These are phyloP conservation scores for Acanthamoeba pearcei DNA, from an alignment of 208 protist species.

Conservation along the genomic window DNA sequence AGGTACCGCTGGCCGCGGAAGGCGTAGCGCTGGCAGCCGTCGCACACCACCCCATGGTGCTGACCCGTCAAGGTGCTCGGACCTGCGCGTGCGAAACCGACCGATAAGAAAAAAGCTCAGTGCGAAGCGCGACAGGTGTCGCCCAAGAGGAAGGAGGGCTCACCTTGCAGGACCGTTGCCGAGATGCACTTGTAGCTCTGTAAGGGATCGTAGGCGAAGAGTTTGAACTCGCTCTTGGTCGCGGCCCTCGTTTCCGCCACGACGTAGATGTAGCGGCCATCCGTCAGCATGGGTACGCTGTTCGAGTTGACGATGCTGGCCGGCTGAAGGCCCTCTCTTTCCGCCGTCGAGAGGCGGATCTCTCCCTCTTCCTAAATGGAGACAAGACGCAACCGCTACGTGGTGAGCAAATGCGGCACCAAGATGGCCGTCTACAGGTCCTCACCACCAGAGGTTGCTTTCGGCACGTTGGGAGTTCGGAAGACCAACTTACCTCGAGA, in stretches of 20 bases:
- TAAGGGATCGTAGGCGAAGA: slow-evolving; percentile 51
- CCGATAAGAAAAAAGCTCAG: background rate
- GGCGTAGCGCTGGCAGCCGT: slow-evolving; percentile 51
- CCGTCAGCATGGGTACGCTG: slow-evolving; percentile 17
- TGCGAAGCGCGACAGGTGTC: background rate
- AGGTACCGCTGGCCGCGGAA: slow-evolving; percentile 40
- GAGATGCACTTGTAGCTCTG: slow-evolving; percentile 60
- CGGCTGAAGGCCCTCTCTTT: slow-evolving; percentile 14
- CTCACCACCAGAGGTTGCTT: background rate
- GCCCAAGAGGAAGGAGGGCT: background rate
- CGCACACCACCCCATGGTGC: slow-evolving; percentile 45
- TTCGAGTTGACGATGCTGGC: background rate
- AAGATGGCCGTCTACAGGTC: too few relatives aligned
- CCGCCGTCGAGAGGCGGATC: background rate
- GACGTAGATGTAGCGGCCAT: slow-evolving; percentile 43
- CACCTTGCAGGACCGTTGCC: slow-evolving; percentile 27
- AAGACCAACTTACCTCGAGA: background rate
- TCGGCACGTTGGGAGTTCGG: background rate
- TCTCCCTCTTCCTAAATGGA: slow-evolving; percentile 18
- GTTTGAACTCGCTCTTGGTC: slow-evolving; percentile 24
- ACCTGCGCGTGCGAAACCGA: background rate
- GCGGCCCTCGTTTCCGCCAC: slow-evolving; percentile 14
- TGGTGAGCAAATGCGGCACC: too few relatives aligned
- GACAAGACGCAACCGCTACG: background rate
- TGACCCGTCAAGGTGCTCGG: background rate